Evolutionary conservation across 169 alveolate genomes (phyloP), one percentile per base, ranked within the genome.

Genomic region (Plasmodium reichenowi): DNA sequence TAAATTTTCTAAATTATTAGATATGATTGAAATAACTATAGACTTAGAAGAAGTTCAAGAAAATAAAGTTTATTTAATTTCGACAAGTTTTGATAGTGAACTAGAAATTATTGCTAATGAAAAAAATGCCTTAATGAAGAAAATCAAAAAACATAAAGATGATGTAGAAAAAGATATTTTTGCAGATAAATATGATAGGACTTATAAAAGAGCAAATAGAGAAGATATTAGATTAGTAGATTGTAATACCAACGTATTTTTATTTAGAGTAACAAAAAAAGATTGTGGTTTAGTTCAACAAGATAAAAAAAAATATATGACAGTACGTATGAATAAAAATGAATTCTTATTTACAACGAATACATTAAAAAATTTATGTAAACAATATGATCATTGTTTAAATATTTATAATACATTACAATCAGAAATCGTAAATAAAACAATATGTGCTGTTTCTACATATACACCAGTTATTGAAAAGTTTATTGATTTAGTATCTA

Each of bases 391-490:
- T 12, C 95, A 88, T 24, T 93, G 94, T 24, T 86, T 91, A 67
- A 94, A 74, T 58, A 95, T 96, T 66, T 97, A 97, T 62, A 93
- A 95, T 74, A 88, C 85, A 38, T 93, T 93, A 47, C 98, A 97
- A 88, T 78, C 72, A 56, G 97, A 93, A 56, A 93, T 97, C 59
- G 97, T 98, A 2, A 75, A 94, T 71, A 97, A 95, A 94, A 95
- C 99, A n/a, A 92, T 98, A 32, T 96, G 95, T 70, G 98, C 98
- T 22, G 99, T 98, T 1, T 94, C 99, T 24, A 96, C 99, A 3
- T 98, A 98, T 91, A 97, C 98, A 95, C 98, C 99, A 3, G 95
- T 97, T 13, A 94, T 98, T 68, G 99, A 98, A 88, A 88, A 96
- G 73, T 95, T 97, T 24, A 91, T 97, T 2, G 93, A 93, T 48